Evolutionary conservation across 768 basidiomycete species (phyloP).

Genomic region (Lactarius quietus): DNA sequence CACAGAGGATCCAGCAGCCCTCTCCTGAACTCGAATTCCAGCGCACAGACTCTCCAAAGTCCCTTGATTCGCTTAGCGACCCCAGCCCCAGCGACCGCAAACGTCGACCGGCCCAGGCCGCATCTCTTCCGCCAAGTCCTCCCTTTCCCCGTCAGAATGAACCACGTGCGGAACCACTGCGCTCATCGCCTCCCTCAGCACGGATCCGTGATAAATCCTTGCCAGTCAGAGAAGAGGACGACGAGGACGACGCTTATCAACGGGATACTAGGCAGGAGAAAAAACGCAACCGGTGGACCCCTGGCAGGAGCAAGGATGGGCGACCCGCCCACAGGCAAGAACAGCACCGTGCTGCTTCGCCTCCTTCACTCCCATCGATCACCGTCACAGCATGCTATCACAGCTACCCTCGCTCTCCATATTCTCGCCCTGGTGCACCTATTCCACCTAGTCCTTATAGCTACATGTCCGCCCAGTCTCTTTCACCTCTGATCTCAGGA

Average conservation of each 20-base stretch:
- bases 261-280: conserved; percentile 6
- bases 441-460: conserved; percentile 77
- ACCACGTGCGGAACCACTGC: conserved; percentile 17
- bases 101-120: conserved; percentile 14
- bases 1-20: conserved; percentile 12
- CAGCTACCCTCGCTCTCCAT: conserved; percentile 50
- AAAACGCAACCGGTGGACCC: conserved; percentile 21
- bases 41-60: conserved; percentile 21
- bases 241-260: conserved; percentile 19
- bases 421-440: conserved; percentile 62
- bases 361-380: conserved; percentile 27
- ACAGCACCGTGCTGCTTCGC: conserved; percentile 14
- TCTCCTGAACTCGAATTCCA: conserved; percentile 17
- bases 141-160: conserved; percentile 18
- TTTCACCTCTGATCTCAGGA: conserved; percentile 58
- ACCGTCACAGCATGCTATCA: conserved; percentile 57
- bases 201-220: conserved; percentile 26
- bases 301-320: conserved; percentile 11
- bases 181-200: conserved; percentile 18
- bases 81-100: conserved; percentile 23
- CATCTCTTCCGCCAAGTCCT: conserved; percentile 19
- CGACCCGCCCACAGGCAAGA: conserved; percentile 23
- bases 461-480: conserved; percentile 69
- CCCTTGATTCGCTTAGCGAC: conserved; percentile 19
- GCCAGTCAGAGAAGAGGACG: conserved; percentile 25